Evolutionary conservation across 2,329 filamentous ascomycete genomes (phyloP).

Genomic region (Colletotrichum australisinense): DNA sequence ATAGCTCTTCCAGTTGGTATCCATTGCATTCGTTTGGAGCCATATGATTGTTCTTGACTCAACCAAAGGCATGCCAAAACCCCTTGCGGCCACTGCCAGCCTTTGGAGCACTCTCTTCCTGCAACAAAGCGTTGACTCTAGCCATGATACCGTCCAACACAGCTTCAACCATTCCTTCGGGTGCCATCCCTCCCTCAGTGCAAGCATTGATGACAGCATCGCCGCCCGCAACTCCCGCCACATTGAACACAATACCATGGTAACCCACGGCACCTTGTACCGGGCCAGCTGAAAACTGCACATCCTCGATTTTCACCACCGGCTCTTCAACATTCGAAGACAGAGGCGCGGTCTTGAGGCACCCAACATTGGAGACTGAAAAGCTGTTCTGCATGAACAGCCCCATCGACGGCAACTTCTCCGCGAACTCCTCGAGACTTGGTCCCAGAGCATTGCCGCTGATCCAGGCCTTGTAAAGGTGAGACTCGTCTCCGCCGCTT

Average conservation of each 20-base stretch:
- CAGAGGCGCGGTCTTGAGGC: background rate
- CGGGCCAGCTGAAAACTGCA: conserved; percentile 32
- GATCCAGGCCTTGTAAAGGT: conserved; percentile 26
- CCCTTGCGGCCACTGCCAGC: background rate
- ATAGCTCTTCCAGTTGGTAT: background rate
- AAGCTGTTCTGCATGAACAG: conserved; percentile 24
- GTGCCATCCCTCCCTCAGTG: conserved; percentile 32
- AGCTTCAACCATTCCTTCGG: conserved; percentile 2
- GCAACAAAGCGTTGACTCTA: conserved; percentile 7
- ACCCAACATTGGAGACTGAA: conserved; percentile 36
- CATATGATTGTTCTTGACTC: background rate
- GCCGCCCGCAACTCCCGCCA: conserved; percentile 13
- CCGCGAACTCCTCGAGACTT: conserved; percentile 36
- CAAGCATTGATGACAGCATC: conserved; percentile 31
- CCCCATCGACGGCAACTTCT: conserved; percentile 24
- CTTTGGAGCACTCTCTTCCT: background rate
- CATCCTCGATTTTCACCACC: conserved; percentile 30
- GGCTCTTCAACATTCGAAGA: background rate
- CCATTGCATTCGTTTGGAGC: background rate
- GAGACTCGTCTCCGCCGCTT: conserved; percentile 11
- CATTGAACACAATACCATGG: conserved; percentile 33
- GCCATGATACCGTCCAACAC: conserved; percentile 26
- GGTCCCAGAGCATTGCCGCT: conserved; percentile 39
- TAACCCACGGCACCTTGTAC: conserved; percentile 25
- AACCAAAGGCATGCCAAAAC: background rate